Conservation (phyloP, 1,284 basidiomycete genomes). For the Malassezia vespertilionis region DNA sequence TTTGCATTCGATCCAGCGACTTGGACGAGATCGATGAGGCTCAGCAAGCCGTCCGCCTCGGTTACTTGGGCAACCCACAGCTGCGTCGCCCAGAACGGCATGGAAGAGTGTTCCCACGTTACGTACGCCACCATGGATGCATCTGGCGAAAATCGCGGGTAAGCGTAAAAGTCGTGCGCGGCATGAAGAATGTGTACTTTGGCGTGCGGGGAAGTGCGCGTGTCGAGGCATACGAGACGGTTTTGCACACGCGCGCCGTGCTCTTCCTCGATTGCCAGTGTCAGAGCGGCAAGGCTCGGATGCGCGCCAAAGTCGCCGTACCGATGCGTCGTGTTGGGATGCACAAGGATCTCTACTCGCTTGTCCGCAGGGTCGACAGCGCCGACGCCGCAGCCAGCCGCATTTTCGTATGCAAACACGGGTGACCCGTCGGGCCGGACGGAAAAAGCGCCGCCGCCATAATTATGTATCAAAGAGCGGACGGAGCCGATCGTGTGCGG, state of each 20-base stretch:
- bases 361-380: background rate
- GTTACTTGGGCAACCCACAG: slow-evolving; percentile 53
- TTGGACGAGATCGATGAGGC: too few relatives aligned
- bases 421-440: slow-evolving; percentile 20
- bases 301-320: slow-evolving; percentile 52
- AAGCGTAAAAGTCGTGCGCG: slow-evolving; percentile 14
- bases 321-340: slow-evolving; percentile 53
- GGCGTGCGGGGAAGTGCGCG: too few relatives aligned
- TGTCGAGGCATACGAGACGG: slow-evolving; percentile 55
- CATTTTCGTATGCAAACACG: slow-evolving; percentile 30
- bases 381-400: slow-evolving; percentile 19
- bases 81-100: slow-evolving; percentile 67
- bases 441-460: slow-evolving; percentile 35
- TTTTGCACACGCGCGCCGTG: slow-evolving; percentile 61
- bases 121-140: slow-evolving; percentile 60
- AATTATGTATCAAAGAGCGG: slow-evolving; percentile 35
- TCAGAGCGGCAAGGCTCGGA: slow-evolving; percentile 50
- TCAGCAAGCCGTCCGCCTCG: too few relatives aligned
- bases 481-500: slow-evolving; percentile 49
- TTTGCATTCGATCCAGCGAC: slow-evolving; percentile 19
- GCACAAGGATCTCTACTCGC: background rate
- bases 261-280: slow-evolving; percentile 59
- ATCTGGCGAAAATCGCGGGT: slow-evolving; percentile 59
- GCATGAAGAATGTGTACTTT: slow-evolving; percentile 16
- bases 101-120: slow-evolving; percentile 62